These are phyloP conservation scores for Chrysanthemum seticuspe DNA, from an alignment of 129 eudicot genomes.

Conservation along the genomic window DNA sequence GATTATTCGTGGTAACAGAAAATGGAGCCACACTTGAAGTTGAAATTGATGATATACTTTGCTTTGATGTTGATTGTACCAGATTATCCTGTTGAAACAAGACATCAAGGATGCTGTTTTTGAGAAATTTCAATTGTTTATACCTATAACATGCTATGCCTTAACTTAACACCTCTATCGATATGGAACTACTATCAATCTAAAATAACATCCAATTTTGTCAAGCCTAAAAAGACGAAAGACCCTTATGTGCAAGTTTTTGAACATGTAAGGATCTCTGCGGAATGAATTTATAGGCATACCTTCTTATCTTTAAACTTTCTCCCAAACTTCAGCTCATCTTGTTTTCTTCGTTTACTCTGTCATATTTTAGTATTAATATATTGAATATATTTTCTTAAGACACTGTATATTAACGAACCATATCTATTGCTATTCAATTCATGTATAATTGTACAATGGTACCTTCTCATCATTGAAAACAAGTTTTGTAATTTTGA, in stretches of 20 bases:
- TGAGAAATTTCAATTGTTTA: background rate
- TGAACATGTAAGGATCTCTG: no score
- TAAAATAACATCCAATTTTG: no score
- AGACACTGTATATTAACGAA: background rate
- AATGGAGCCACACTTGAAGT: conserved; percentile 51
- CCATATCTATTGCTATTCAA: background rate
- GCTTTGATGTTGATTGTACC: conserved; percentile 53
- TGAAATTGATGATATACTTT: conserved; percentile 49
- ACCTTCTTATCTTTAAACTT: conserved; percentile 78
- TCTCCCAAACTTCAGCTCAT: conserved; percentile 59
- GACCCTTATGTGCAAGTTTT: no score
- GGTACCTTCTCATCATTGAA: background rate
- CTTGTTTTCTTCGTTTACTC: conserved; percentile 89
- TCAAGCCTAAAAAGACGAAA: no score
- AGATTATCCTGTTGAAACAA: conserved; percentile 58
- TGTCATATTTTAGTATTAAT: conserved; percentile 40
- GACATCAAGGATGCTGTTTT: conserved; percentile 25
- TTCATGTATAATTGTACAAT: background rate
- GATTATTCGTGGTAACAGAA: conserved; percentile 51
- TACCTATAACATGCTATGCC: background rate
- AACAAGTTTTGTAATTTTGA: background rate
- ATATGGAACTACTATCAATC: no score
- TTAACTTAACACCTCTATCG: no score
- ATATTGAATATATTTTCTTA: conserved; percentile 19
- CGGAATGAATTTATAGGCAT: conserved; percentile 14